Base-by-base conservation (phyloP, 2,329 filamentous ascomycete genomes). In the Fusarium subglutinans region DNA sequence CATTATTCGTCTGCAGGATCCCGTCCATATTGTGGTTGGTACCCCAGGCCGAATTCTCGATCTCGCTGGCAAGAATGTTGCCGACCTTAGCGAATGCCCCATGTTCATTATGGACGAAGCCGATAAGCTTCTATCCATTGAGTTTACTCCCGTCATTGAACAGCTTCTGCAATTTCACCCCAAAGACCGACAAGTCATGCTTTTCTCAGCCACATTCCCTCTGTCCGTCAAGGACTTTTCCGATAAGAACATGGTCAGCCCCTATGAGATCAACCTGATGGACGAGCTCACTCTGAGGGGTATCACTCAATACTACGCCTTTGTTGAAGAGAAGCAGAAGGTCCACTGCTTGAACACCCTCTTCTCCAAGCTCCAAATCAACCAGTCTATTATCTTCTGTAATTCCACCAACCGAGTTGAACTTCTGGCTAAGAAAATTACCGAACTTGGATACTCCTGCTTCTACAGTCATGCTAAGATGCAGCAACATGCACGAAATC, bases 21-120 rank as follows among this genome's bases (percentile, higher is more conserved):
- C 96, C 60, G 96, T 99, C 77, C 96, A 99, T 85, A 96, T 99
- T 82, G 93, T 99, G 81, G 96, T 99, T 80, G 96, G 96, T 81
- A 99, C 96, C 64, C 96, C 96, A 40, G 96, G 96, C 75, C 91
- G 96, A 87, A 98, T 99, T 79, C 90, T 98, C 73, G 96, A 99
- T 86, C 87, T 99, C 77, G 96, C 96, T 67, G 95, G 95, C 83
- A 98, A 99, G 86, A 95, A 94, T 75, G 95, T 99, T 69, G 96
- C 96, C 73, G 96, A 99, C 84, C 89, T 99, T 56, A 97, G 95
- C 79, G 93, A 97, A 85, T 98, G 96, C 82, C 93, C 95, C 79
- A 98, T 97, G 81, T 99, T 99, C 82, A 94, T 99, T 85, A 99
- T 99, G 96, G 96, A 99, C 80, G 96, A 99, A 84, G 96, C 96